Evolutionary conservation across 1,284 basidiomycete species (phyloP).

Genomic region (Peniophora sp.): DNA sequence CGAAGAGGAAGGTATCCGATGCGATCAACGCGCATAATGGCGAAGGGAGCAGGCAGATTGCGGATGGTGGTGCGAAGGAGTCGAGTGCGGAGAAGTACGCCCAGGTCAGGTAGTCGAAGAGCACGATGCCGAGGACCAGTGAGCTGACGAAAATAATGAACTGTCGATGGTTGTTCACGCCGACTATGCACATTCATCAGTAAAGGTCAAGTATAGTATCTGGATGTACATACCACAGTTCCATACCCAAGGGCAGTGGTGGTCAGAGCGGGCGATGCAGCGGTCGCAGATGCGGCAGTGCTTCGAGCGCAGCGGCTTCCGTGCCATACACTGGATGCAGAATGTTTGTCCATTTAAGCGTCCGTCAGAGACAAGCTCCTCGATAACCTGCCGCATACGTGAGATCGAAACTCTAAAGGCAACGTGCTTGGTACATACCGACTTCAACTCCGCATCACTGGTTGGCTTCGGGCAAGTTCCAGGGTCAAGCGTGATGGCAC

Average conservation of each 20-base stretch:
- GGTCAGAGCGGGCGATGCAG: conserved; percentile 86
- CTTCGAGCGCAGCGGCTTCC: conserved; percentile 89
- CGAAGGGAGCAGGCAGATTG: conserved; percentile 57
- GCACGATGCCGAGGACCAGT: conserved; percentile 73
- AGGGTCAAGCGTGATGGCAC: conserved; percentile 82
- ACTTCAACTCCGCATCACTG: conserved; percentile 77
- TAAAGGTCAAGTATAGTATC: conserved; percentile 2
- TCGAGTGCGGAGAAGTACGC: conserved; percentile 50
- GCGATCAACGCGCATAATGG: conserved; percentile 65
- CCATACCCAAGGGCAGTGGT: conserved; percentile 99
- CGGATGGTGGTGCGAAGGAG: conserved; percentile 35
- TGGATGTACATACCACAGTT: conserved; percentile 74
- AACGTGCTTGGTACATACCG: conserved; percentile 18
- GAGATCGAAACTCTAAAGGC: conserved; percentile 1
- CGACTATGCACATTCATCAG: conserved; percentile 46
- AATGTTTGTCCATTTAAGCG: conserved; percentile 92
- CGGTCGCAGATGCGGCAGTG: conserved; percentile 91
- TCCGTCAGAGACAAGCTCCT: conserved; percentile 83
- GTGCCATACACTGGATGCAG: conserved; percentile 88
- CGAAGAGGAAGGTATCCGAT: conserved; percentile 80
- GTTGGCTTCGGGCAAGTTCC: conserved; percentile 81
- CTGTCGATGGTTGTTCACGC: conserved; percentile 91
- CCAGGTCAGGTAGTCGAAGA: conserved; percentile 80
- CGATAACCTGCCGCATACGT: conserved; percentile 55
- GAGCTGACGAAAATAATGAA: conserved; percentile 87